Conservation (phyloP, 2,329 filamentous ascomycete genomes). For the Aspergillus felis region DNA sequence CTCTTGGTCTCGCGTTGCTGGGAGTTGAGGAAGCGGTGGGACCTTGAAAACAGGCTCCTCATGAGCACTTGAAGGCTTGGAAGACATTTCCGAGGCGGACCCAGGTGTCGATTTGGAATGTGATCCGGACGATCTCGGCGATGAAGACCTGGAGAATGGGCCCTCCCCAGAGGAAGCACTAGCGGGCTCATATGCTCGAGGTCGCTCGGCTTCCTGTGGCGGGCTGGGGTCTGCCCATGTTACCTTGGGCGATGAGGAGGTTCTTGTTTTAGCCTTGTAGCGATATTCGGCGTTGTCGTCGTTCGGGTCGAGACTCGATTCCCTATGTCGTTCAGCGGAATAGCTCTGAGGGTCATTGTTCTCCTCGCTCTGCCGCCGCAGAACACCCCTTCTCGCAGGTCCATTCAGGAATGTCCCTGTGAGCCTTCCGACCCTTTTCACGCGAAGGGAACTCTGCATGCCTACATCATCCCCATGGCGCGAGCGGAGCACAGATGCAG, state of each 20-base stretch:
- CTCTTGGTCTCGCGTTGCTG: constrained; percentile 72
- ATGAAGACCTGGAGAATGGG: constrained; percentile 31
- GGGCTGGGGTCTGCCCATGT: constrained; percentile 36
- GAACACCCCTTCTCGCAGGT: constrained; percentile 70
- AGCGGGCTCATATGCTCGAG: constrained; percentile 20
- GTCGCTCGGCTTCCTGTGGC: constrained; percentile 18
- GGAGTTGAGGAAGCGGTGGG: constrained; percentile 54
- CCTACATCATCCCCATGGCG: constrained; percentile 60
- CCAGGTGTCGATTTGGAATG: constrained; percentile 40
- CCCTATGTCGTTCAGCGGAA: constrained; percentile 24
- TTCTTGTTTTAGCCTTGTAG: constrained; percentile 16
- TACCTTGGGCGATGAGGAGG: constrained; percentile 32
- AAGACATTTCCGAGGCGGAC: constrained; percentile 38
- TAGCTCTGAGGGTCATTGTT: constrained; percentile 45
- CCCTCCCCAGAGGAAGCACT: constrained; percentile 20
- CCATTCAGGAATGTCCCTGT: constrained; percentile 75
- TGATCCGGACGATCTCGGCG: constrained; percentile 33
- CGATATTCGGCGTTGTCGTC: constrained; percentile 26
- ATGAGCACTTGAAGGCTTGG: constrained; percentile 38
- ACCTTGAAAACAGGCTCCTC: constrained; percentile 56
- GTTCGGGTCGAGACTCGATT: constrained; percentile 26
- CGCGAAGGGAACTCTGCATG: constrained; percentile 68
- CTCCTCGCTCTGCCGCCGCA: constrained; percentile 60
- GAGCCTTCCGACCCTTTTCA: constrained; percentile 72
- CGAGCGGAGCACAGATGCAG: constrained; percentile 36